Evolutionary conservation across 2,329 filamentous ascomycete genomes (phyloP), one percentile per base, ranked within the genome.

Genomic region (Fusarium musae): DNA sequence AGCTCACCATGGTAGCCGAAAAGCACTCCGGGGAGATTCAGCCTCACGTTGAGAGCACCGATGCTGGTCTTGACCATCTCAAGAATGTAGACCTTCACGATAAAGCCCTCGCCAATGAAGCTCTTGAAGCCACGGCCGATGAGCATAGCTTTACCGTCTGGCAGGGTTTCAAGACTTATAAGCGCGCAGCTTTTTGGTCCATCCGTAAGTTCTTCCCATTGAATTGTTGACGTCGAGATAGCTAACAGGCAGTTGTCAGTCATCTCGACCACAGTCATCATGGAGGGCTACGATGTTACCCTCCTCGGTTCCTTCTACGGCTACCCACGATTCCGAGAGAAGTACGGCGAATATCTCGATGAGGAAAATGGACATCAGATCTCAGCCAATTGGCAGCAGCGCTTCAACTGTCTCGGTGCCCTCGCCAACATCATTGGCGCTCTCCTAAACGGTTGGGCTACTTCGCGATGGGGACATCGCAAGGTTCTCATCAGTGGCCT

Each of bases 201-300:
- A 79, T 84, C 23, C 54, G 82, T 84, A 65, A 6, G 23, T 34
- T 28, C 11, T 43, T 17, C 28, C 17, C 19, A 19, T 13, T 16
- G 23, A 37, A 12, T 15, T 23, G n/a, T 21, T 52, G 30, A 26
- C 12, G 30, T 12, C 12, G 9, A 52, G 49, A 37, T 34, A 28
- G 26, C 69, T 76, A 30, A 77, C 42, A 26, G 5, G 8, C 11
- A n/a, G 10, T 19, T 19, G n/a, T 15, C 30, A 83, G 81, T 81
- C 62, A 83, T 86, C 60, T 85, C 84, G 17, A 82, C 82, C n/a
- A 82, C 84, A 7, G 82, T 87, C 59, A 81, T 87, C 68, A 87
- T 87, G 86, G 86, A 87, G 66, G 86, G 86, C 6, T 87, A 87
- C 76, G 85, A 87, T 57, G 81, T 84, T 4, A 85, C 83, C 39